phyloP scores from a whole-genome alignment of 192 early-diverging fungal species.

The Spizellomyces sp. region DNA sequence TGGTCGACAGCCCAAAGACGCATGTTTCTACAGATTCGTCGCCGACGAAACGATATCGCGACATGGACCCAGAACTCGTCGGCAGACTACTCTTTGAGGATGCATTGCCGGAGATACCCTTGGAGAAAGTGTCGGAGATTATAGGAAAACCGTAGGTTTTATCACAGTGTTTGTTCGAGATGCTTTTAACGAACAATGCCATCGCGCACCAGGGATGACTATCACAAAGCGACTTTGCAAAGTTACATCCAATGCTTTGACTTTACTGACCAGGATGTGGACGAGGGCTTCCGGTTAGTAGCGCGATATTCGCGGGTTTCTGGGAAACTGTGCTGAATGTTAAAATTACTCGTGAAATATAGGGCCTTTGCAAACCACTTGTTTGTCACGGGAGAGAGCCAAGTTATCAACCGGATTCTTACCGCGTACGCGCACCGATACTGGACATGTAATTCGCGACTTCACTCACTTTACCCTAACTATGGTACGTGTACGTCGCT shows the following conservation, averaged over 20 bases:
- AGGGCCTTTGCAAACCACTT: conserved; percentile 70
- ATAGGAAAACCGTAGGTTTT: conserved; percentile 30
- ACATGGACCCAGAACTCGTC: conserved; percentile 26
- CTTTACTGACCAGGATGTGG: conserved; percentile 69
- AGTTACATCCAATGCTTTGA: conserved; percentile 83
- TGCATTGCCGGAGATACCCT: conserved; percentile 19
- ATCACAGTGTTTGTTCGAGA: too few relatives aligned
- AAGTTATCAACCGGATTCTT: conserved; percentile 89
- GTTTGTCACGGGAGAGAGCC: conserved; percentile 87
- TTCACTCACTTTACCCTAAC: conserved; percentile 26
- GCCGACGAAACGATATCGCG: neutral
- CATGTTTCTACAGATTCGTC: neutral
- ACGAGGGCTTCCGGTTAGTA: conserved; percentile 70
- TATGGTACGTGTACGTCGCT: conserved; percentile 44
- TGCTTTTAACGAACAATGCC: too few relatives aligned
- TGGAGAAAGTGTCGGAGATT: conserved; percentile 17
- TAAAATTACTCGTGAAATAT: conserved; percentile 32
- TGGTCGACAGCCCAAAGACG: neutral
- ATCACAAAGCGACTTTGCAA: conserved; percentile 54
- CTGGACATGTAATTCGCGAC: conserved; percentile 77
- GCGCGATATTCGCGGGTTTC: neutral
- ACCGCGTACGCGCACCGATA: conserved; percentile 81
- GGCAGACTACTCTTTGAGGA: conserved; percentile 30
- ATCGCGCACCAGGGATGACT: conserved; percentile 20
- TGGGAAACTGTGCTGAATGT: neutral